Conservation (phyloP, 768 basidiomycete species). For the Omphalotus guepiniiformis region DNA sequence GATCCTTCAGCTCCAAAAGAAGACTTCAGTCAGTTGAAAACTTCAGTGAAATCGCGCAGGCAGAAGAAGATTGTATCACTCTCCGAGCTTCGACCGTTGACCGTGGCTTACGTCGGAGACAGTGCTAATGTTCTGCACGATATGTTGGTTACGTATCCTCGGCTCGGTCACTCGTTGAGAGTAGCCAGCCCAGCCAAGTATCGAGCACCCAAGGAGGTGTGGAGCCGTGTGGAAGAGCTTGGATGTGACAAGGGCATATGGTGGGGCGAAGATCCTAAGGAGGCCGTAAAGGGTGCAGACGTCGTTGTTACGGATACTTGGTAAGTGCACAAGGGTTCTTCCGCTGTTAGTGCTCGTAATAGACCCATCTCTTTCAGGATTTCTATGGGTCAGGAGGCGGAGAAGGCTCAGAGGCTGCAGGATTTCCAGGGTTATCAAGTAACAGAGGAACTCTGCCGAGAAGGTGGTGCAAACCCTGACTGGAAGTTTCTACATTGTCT, state of each 20-base stretch:
- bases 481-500: slow-evolving; percentile 98
- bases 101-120: slow-evolving; percentile 92
- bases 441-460: slow-evolving; percentile 78
- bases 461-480: slow-evolving; percentile 76
- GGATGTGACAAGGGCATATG: slow-evolving; percentile 67
- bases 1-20: slow-evolving; percentile 13
- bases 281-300: slow-evolving; percentile 87
- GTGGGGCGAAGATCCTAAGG: slow-evolving; percentile 76
- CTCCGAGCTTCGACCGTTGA: slow-evolving; percentile 68
- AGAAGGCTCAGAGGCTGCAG: slow-evolving; percentile 78
- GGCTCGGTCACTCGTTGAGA: slow-evolving; percentile 82
- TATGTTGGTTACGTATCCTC: slow-evolving; percentile 93
- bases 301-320: slow-evolving; percentile 98
- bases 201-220: slow-evolving; percentile 67
- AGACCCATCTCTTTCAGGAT: slow-evolving; percentile 54
- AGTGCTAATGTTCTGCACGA: slow-evolving; percentile 94
- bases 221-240: slow-evolving; percentile 75
- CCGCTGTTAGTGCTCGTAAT: background rate
- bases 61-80: slow-evolving; percentile 23
- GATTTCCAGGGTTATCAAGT: slow-evolving; percentile 95
- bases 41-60: slow-evolving; percentile 9
- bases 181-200: slow-evolving; percentile 77
- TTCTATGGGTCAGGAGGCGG: slow-evolving; percentile 98
- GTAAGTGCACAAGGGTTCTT: slow-evolving; percentile 46
- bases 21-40: slow-evolving; percentile 15